Conservation (phyloP, 2,329 filamentous ascomycete genomes). For the Chrysoporthe deuterocubensis region DNA sequence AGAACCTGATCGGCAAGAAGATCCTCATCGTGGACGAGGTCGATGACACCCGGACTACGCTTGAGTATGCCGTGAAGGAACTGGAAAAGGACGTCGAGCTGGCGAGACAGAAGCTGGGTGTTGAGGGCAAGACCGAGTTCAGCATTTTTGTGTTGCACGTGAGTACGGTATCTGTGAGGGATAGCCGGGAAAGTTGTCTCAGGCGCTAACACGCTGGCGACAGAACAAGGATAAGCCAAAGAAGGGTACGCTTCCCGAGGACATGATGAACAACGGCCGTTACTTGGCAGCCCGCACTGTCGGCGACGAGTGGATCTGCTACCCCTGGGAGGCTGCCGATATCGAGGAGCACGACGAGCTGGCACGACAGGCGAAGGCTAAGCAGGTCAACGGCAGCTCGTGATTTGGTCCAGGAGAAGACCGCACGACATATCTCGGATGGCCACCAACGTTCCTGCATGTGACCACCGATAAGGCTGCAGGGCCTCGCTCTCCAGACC, state of each 20-base stretch:
- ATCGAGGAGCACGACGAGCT: slow-evolving; percentile 88
- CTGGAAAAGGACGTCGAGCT: slow-evolving; percentile 91
- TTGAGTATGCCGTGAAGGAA: slow-evolving; percentile 92
- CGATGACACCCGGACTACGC: slow-evolving; percentile 90
- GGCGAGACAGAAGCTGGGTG: slow-evolving; percentile 68
- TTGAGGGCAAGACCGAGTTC: slow-evolving; percentile 78
- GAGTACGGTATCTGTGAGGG: slow-evolving; percentile 41
- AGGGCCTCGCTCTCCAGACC: too few species aligned
- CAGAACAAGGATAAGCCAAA: slow-evolving; percentile 97
- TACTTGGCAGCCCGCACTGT: slow-evolving; percentile 89
- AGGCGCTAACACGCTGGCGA: slow-evolving; percentile 11
- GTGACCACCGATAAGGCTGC: slow-evolving; percentile 3
- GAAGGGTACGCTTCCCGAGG: slow-evolving; percentile 81
- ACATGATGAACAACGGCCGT: slow-evolving; percentile 72
- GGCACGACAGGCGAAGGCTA: slow-evolving; percentile 54
- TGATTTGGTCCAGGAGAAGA: slow-evolving; percentile 8
- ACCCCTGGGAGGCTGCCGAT: slow-evolving; percentile 95
- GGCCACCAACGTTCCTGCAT: not conserved
- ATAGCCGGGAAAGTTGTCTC: not conserved
- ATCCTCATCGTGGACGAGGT: slow-evolving; percentile 95
- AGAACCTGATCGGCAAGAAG: slow-evolving; percentile 87
- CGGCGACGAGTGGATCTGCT: slow-evolving; percentile 97
- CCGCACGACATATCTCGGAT: slow-evolving; percentile 8
- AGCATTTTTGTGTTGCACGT: slow-evolving; percentile 95
- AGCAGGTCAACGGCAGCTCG: slow-evolving; percentile 23